These are phyloP conservation scores for Dioszegia crocea DNA, from an alignment of 768 basidiomycete genomes.

Conservation along the genomic window DNA sequence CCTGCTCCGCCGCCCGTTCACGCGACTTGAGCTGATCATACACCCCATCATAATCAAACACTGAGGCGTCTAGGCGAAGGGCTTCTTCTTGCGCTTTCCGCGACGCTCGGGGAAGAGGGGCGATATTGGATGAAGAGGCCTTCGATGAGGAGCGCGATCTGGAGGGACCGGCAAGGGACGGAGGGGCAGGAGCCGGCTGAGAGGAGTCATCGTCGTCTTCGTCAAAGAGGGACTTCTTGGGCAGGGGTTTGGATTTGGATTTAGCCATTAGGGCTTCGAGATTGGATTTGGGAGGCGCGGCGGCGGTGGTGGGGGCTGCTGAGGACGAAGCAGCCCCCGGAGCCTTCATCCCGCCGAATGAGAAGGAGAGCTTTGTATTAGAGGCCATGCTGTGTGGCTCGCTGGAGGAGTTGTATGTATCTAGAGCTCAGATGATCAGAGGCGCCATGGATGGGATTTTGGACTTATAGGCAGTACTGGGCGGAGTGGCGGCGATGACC, in stretches of 20 bases:
- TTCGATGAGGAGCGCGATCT: not conserved
- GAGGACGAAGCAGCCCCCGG: not conserved
- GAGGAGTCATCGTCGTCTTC: slow-evolving; percentile 60
- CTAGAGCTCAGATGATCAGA: no score
- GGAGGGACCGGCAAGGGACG: slow-evolving; percentile 50
- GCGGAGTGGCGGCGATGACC: not conserved
- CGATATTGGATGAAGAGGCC: not conserved
- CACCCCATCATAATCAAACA: slow-evolving; percentile 93
- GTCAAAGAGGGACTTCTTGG: slow-evolving; percentile 61
- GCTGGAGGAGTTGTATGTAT: not conserved
- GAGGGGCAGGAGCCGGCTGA: slow-evolving; percentile 54
- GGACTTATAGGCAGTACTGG: no score
- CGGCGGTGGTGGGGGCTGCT: slow-evolving; percentile 6
- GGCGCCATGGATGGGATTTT: no score
- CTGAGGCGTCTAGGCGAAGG: slow-evolving; percentile 69
- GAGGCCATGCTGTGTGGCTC: not conserved
- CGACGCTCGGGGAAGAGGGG: slow-evolving; percentile 19
- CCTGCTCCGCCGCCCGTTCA: slow-evolving; percentile 67
- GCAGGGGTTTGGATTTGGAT: slow-evolving; percentile 17
- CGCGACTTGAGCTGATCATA: slow-evolving; percentile 93
- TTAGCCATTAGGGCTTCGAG: slow-evolving; percentile 37
- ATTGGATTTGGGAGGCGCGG: slow-evolving; percentile 29
- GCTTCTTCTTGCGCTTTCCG: slow-evolving; percentile 63
- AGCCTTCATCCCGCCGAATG: slow-evolving; percentile 54
- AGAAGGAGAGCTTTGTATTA: slow-evolving; percentile 72